Conservation (phyloP, 2,329 filamentous ascomycete genomes). For the Colletotrichum coccodes region DNA sequence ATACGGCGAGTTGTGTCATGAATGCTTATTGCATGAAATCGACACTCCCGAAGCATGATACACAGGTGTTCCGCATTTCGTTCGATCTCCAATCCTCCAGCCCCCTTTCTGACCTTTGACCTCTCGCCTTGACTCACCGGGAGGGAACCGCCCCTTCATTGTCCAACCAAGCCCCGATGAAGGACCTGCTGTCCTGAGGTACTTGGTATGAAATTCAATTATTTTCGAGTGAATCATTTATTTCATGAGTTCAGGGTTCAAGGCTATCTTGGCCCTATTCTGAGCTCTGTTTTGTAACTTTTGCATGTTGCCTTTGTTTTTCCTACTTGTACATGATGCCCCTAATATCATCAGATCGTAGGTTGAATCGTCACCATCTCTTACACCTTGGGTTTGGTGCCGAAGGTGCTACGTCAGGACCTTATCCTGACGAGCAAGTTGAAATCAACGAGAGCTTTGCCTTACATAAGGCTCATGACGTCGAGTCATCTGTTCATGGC, state of each 20-base stretch:
- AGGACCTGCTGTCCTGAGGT: not conserved
- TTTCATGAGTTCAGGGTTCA: not conserved
- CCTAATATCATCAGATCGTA: no score
- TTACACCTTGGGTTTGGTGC: no score
- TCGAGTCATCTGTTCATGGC: not conserved
- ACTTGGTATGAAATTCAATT: not conserved
- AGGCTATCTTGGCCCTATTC: not conserved
- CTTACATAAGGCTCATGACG: not conserved
- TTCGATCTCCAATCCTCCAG: not conserved
- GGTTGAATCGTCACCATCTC: not conserved
- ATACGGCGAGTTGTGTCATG: not conserved
- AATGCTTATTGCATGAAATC: not conserved
- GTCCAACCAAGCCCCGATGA: not conserved
- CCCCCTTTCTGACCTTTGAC: not conserved
- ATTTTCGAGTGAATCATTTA: not conserved
- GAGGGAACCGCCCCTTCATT: not conserved
- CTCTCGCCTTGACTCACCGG: no score
- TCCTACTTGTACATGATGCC: not conserved
- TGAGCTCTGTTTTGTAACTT: not conserved
- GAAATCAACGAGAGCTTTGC: not conserved
- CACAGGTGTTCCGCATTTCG: not conserved
- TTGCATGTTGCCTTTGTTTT: not conserved
- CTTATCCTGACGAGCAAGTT: not conserved
- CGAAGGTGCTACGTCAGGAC: not conserved
- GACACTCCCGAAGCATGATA: not conserved